Evolutionary conservation across 2,329 filamentous ascomycete species (phyloP), one percentile per base, ranked within the genome.

Genomic region (Mollisia scopiformis): DNA sequence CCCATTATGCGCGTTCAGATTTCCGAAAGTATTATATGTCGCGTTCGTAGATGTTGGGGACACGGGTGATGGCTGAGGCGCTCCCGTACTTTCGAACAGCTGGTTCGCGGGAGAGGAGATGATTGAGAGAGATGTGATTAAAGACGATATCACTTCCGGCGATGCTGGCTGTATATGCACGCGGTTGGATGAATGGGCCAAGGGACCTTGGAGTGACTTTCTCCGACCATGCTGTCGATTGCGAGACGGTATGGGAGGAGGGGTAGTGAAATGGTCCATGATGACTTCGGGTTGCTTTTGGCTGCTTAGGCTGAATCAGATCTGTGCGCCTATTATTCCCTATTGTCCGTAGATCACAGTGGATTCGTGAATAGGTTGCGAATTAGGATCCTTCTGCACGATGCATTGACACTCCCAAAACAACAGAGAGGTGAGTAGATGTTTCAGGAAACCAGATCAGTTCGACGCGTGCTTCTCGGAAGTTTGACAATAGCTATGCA

Each of bases 101-200:
- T 84, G 81, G 73, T 83, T 86, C 58, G 88, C 84, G 23, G 90
- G 88, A 52, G 85, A 82, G 21, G 87, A 89, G 68, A 84, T 91
- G 70, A 86, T 85, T 68, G 86, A 86, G 37, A 89, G 81, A 57
- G 83, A 92, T 65, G 88, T 91, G 76, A 90, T 93, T 57, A 87
- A 79, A 57, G 82, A 84, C 27, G 85, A 87, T 60, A 89, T 92
- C 73, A 93, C 84, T 72, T 91, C 88, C 60, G 89, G 88, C n/a
- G 73, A 75, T 6, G 73, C 72, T 16, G 73, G 72, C 35, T 72
- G 69, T 19, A 74, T 30, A 58, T 72, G 70, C 33, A 73, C 62
- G 31, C 70, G 67, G 59, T 73, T 73, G 28, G 67, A 64, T 13
- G 66, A 55, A 54, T 65, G 65, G 23, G 67, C 65, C 14, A 68